Conservation (phyloP, 2,329 filamentous ascomycete species). For the Aspergillus ruber region DNA sequence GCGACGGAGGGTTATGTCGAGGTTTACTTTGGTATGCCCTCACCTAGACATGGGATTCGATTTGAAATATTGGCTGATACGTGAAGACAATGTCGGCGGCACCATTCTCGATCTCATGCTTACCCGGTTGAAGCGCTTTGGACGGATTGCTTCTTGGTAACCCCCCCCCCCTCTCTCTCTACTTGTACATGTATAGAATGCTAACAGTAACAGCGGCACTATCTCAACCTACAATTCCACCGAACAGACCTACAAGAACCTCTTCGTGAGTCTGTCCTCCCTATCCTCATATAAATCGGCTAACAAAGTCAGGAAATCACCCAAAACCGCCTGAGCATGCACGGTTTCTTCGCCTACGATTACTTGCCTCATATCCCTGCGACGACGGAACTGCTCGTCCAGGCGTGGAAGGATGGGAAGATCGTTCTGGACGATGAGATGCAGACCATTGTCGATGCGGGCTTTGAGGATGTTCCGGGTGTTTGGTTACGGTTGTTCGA, state of each 20-base stretch:
- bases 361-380: constrained; percentile 16
- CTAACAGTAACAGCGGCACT: constrained; percentile 11
- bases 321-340: constrained; percentile 13
- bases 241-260: no score
- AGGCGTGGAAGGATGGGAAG: constrained; percentile 40
- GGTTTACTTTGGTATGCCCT: constrained; percentile 37
- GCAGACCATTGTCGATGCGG: constrained; percentile 43
- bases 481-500: constrained; percentile 46
- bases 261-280: no score
- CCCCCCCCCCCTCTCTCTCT: no score
- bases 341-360: constrained; percentile 16
- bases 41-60: no score
- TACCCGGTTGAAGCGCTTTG: constrained; percentile 5
- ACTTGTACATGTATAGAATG: neutral
- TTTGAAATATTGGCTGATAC: neutral
- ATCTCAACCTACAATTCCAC: constrained; percentile 16
- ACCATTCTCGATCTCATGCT: constrained; percentile 39
- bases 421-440: constrained; percentile 39
- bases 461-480: constrained; percentile 45
- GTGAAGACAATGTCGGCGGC: constrained; percentile 43
- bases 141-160: constrained; percentile 15
- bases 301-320: constrained; percentile 7
- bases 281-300: no score
- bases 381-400: constrained; percentile 17
- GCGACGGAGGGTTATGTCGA: constrained; percentile 48